Evolutionary conservation across 768 basidiomycete species (phyloP), one percentile per base, ranked within the genome.

Genomic region (Xerocomellus chrysenteron): DNA sequence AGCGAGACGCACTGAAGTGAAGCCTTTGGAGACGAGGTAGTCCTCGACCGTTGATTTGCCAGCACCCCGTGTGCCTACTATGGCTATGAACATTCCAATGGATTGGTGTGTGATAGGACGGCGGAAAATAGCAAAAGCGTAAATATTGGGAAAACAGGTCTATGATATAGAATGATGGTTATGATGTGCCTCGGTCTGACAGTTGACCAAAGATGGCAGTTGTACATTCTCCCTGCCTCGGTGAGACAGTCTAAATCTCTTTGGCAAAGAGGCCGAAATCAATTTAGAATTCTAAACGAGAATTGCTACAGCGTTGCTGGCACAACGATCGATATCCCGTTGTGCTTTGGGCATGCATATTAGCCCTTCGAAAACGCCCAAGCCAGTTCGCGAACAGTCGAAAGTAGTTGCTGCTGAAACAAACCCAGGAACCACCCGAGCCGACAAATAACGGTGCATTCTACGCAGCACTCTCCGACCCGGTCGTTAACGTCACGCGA

Each of bases 21-120:
- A 92, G 5, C 80, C 81, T 60, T 86, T 82, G 4, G 70, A 65
- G 32, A 84, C 73, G 17, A 90, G 78, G 64, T 85, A 89, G 32
- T 83, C 75, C 64, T 82, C 75, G 17, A 91, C 74, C 16, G 75
- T 74, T 12, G 82, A 78, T 65, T 85, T 86, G 9, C 88, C 88
- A 24, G 88, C 80, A 55, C 73, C 79, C 13, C 75, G 78, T 0
- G 87, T 82, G 44, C 87, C 88, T 47, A 87, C 74, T 48, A 90
- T 80, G 28, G 85, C 82, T 61, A 89, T 78, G 69, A 89, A 82
- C 87, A 89, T 89, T 55, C 52, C 37, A 8, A 30, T 46, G 37
- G 35, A 58, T 24, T 16, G 39, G 17, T 16, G 16, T 4, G 45
- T 17, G 43, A 50, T 36, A 35, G n/a, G 16, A 36, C 6, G 28